phyloP scores from a whole-genome alignment of 2,329 filamentous ascomycete genomes.

The Dactylellina drechsleri region DNA sequence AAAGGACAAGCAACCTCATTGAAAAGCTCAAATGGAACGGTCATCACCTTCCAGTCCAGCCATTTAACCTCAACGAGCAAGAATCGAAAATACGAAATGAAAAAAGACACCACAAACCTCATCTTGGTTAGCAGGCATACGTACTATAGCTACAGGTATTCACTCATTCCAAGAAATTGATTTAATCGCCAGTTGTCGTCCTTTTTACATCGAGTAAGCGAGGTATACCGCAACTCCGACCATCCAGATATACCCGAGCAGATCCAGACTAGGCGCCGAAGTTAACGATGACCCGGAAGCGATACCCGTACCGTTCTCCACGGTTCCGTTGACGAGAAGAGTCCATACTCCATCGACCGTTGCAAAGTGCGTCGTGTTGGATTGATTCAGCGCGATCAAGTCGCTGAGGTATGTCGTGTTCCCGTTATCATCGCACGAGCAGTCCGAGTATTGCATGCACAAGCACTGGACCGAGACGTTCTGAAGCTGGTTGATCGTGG shows the following conservation, averaged over 20 bases:
- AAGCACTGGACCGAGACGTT: constrained; percentile 71
- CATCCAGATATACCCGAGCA: constrained; percentile 46
- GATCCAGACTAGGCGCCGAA: constrained; percentile 19
- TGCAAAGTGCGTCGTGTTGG: constrained; percentile 71
- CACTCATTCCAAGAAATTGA: too few relatives aligned
- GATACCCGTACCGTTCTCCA: constrained; percentile 74
- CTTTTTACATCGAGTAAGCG: constrained; percentile 40
- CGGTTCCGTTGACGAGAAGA: constrained; percentile 78
- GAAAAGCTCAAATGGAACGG: not conserved
- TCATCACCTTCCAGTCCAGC: too few relatives aligned
- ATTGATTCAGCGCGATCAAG: constrained; percentile 69
- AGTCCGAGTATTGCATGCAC: constrained; percentile 69
- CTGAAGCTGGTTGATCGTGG: constrained; percentile 66
- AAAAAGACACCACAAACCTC: too few relatives aligned
- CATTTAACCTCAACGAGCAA: too few relatives aligned
- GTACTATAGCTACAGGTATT: too few relatives aligned
- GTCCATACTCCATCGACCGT: constrained; percentile 70
- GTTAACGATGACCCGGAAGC: constrained; percentile 60
- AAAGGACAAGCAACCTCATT: constrained; percentile 7
- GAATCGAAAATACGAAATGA: too few relatives aligned
- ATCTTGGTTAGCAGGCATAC: too few relatives aligned
- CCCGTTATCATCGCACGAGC: constrained; percentile 76
- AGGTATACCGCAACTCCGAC: constrained; percentile 34
- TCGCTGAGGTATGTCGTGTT: constrained; percentile 70
- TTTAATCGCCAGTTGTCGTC: not conserved